Base-by-base conservation (phyloP, 768 basidiomycete species). In the Leccinum pellstonianum region DNA sequence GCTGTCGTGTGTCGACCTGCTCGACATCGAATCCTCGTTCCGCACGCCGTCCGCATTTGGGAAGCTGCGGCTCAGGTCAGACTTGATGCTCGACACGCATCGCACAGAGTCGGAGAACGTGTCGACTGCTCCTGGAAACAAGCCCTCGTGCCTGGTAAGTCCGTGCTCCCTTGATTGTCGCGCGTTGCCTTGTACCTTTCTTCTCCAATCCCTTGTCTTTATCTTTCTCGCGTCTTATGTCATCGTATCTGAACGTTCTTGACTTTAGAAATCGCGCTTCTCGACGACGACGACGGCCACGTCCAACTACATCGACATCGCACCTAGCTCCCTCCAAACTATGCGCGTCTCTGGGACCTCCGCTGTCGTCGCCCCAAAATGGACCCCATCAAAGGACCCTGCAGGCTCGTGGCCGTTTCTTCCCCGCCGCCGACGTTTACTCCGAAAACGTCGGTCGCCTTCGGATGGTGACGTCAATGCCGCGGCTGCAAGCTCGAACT, bases 221-320 rank as follows among this genome's bases (percentile, higher is more conserved):
- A 43, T 38, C 19, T 53, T 49, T 38, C 31, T 23, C 11, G 15
- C 41, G 12, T 52, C n/a, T 43, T 4, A n/a, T 43, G n/a, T 19
- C 19, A 46, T 46, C 11, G 5, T 46, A 19, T 46, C 5, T 23
- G 4, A 23, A 46, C 31, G 3, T 49, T 64, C 12, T 15, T 46
- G 48, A 25, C 8, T 48, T 27, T 51, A 75, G 76, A 63, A 49
- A 47, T 76, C 75, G 9, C 75, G 72, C 17, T 77, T 77, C 56
- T 76, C 75, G 31, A 64, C 65, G 25, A 73, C 75, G 33, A 76
- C 75, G 5, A 70, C 68, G 0, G 70, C 76, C 5, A 75, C 75
- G 3, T 76, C 75, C 35, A 65, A 70, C 49, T 68, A 69, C 47
- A 58, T 75, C 17, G 67, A 71, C 6, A 60, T 65, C 12, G 11